Base-by-base conservation (phyloP, 192 early-diverging fungal species). In the Paraglomus occultum region DNA sequence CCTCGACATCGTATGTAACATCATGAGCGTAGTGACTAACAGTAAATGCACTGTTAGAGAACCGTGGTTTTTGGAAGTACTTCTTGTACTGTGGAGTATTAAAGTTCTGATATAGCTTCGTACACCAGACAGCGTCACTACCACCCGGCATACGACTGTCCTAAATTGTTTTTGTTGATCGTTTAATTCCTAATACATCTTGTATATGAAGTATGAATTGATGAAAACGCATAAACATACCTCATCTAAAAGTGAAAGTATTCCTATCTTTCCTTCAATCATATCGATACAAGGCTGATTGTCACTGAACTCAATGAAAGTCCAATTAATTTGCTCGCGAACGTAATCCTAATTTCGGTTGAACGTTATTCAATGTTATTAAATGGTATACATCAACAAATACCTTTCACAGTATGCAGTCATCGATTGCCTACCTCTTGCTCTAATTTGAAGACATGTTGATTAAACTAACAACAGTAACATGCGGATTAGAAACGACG, bases 231-330 rank as follows among this genome's bases (percentile, higher is more conserved):
- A 20, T 12, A 14, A 77, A 52, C 85, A 85, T 79, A 94, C 95
- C 82, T 99, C 97, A 79, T 99, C 97, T 50, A 99, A 80, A 59
- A 99, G 81, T n/a, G 92, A 88, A 31, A 99, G 82, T 50, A 99
- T 94, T 67, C 97, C 97, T 15, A 97, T 80, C 69, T 90, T 90
- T 78, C 90, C 92, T 76, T 99, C 97, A 72, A 99, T 99, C 79
- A 99, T 84, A 68, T 99, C 95, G 57, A 98, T 98, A 86, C 96
- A 98, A 8, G 93, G 92, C 79, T 96, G 93, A 74, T 99, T 99
- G 78, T 99, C 97, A 75, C 93, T 94, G 80, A 98, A 99, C 67
- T 99, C 94, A 64, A 99, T 97, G 67, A 96, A 96, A 38, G 91
- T 94, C 97, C 97, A 99, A 73, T 92, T 87, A 75, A 99, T 93